phyloP scores from a whole-genome alignment of 257 asterid genomes.

The Lavandula angustifolia region DNA sequence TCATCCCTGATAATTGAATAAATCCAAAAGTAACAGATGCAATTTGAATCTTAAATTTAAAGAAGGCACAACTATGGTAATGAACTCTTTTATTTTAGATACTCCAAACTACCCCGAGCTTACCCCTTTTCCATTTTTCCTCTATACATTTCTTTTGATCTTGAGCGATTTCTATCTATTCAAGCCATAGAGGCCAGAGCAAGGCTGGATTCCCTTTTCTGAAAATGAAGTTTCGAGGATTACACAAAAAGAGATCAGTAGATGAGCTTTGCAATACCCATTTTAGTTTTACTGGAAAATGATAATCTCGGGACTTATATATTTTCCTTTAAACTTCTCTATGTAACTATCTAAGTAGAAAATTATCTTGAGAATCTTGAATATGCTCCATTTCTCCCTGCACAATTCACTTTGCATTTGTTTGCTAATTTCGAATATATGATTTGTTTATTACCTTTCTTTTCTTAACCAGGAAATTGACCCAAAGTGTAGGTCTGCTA shows the following conservation, averaged over 20 bases:
- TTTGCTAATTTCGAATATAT: conserved; percentile 16
- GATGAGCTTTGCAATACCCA: not conserved
- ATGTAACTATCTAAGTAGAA: not conserved
- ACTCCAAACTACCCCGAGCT: not conserved
- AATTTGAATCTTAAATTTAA: not conserved
- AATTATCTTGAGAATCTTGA: conserved; percentile 23
- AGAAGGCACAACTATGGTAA: not conserved
- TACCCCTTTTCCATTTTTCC: not conserved
- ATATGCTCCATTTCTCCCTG: conserved; percentile 6
- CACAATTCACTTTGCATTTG: not conserved
- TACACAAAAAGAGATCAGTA: not conserved
- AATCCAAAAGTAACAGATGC: not conserved
- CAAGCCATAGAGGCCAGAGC: not conserved
- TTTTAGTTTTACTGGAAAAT: not conserved
- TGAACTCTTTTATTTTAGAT: not conserved
- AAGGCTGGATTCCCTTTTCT: not conserved
- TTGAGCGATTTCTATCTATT: not conserved
- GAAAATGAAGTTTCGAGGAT: not conserved
- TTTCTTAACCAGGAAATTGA: conserved; percentile 58
- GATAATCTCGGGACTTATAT: conserved; percentile 1
- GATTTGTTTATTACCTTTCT: conserved; percentile 25
- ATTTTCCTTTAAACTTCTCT: not conserved
- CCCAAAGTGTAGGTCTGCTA: conserved; percentile 89
- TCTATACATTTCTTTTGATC: conserved; percentile 11
- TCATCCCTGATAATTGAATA: not conserved